Base-by-base conservation (phyloP, 139 green algal genomes). In the Coelastrella sp. region DNA sequence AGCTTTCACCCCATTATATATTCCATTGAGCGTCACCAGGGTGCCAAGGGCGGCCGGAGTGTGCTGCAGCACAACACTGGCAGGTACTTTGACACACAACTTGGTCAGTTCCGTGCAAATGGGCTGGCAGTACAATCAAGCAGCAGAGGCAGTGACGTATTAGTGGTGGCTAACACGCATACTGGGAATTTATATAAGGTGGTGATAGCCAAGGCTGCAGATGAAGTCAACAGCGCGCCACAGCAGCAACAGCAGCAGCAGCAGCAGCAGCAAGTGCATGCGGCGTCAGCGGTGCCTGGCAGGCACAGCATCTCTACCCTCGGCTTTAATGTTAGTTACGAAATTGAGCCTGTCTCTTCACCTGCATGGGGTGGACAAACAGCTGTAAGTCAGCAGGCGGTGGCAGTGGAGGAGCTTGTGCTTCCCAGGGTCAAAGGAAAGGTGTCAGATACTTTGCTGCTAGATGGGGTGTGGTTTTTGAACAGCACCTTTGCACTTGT, bases 81-180 rank as follows among this genome's bases (percentile, higher is more conserved):
- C 7, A 6, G 20, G 11, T 68, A 72, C 68, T 90, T 90, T 63
- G 14, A 68, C 20, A 83, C 75, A 19, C 19, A 70, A 57, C 75
- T 74, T 8, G 86, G 86, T 7, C 86, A 90, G 25, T 90, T 90
- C 27, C 57, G 75, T 8, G 73, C 75, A 14, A 90, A 90, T 60
- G 86, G 86, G 15, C 58, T 90, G 17, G 86, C 86, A n/a, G 75
- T 84, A 60, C n/a, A 66, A 6, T 15, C 14, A 5, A 63, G n/a
- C 20, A 49, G 49, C 12, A 35, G 22, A 6, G 49, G 4, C 12
- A 20, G 7, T 8, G 74, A 83, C 25, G 68, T 12, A 6, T 58
- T 90, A 60, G 17, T 90, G 24, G 74, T 90, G 15, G 60, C 86
- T 56, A 90, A 90, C 86, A 83, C 75, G 6, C 86, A 90, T 60